These are phyloP conservation scores for Aspergillus felis DNA, from an alignment of 2,329 filamentous ascomycete genomes.

Conservation along the genomic window DNA sequence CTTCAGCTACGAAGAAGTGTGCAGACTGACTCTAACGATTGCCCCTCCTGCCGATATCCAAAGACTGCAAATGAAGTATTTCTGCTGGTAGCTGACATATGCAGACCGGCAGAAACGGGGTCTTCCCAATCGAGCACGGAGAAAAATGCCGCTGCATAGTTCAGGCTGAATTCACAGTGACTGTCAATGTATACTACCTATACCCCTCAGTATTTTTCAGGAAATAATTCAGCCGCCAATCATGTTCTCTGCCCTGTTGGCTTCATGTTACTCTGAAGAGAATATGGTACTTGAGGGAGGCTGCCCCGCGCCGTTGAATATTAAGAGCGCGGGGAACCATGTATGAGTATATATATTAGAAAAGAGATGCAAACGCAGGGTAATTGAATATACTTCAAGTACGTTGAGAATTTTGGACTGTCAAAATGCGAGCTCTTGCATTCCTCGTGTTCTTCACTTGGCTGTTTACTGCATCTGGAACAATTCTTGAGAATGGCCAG, in stretches of 20 bases:
- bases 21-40: too few relatives aligned
- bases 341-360: neutral
- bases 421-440: neutral
- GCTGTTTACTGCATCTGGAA: constrained; percentile 23
- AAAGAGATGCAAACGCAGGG: neutral
- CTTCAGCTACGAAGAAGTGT: too few relatives aligned
- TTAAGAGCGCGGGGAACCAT: neutral
- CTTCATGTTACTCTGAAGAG: neutral
- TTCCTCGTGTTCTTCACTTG: neutral
- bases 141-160: neutral
- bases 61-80: neutral
- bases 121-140: neutral
- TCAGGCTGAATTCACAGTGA: neutral
- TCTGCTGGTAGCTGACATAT: neutral
- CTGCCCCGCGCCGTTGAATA: neutral
- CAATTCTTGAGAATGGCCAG: constrained; percentile 43
- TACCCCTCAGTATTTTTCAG: neutral
- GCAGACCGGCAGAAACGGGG: neutral
- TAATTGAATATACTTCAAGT: neutral
- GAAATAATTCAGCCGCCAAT: neutral
- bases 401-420: neutral
- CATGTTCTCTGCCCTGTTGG: neutral
- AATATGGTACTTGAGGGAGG: neutral
- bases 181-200: neutral
- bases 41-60: neutral